Conservation (phyloP, 1,284 basidiomycete genomes). For the Laetiporus sulphureus region DNA sequence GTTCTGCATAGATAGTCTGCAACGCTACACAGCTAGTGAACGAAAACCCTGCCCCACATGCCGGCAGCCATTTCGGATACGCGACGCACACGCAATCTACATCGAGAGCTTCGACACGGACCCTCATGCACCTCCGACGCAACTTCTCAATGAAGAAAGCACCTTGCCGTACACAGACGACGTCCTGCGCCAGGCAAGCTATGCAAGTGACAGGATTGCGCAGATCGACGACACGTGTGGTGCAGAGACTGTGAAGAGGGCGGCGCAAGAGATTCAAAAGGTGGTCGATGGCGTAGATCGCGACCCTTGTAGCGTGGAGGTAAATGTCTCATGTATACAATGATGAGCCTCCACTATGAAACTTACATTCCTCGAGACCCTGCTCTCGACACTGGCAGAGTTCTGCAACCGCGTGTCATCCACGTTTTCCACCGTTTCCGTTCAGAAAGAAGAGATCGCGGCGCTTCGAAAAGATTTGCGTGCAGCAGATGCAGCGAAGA, state of each 20-base stretch:
- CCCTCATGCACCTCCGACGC: not conserved
- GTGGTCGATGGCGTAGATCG: slow-evolving; percentile 1
- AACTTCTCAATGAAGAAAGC: not conserved
- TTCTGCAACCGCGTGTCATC: slow-evolving; percentile 2
- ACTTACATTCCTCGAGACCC: not conserved
- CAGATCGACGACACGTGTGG: not conserved
- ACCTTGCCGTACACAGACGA: not conserved
- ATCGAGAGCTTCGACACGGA: not conserved
- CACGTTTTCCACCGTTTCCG: not conserved
- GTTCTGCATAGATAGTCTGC: too few relatives aligned
- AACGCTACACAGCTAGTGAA: too few relatives aligned
- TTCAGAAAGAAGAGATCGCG: slow-evolving; percentile 1
- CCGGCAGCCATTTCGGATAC: not conserved
- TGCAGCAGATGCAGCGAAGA: not conserved
- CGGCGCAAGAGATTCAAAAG: slow-evolving; percentile 1
- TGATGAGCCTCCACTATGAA: not conserved
- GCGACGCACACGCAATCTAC: not conserved
- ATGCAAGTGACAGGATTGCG: slow-evolving; percentile 1
- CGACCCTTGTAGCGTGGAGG: slow-evolving; percentile 1
- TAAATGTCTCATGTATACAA: not conserved
- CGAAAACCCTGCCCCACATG: slow-evolving; percentile 4
- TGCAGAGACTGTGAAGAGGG: not conserved
- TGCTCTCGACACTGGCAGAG: slow-evolving; percentile 1
- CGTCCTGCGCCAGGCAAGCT: slow-evolving; percentile 2
- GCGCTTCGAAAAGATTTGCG: not conserved